phyloP scores from a whole-genome alignment of 163 green algal species.

The Chlorella variabilis region DNA sequence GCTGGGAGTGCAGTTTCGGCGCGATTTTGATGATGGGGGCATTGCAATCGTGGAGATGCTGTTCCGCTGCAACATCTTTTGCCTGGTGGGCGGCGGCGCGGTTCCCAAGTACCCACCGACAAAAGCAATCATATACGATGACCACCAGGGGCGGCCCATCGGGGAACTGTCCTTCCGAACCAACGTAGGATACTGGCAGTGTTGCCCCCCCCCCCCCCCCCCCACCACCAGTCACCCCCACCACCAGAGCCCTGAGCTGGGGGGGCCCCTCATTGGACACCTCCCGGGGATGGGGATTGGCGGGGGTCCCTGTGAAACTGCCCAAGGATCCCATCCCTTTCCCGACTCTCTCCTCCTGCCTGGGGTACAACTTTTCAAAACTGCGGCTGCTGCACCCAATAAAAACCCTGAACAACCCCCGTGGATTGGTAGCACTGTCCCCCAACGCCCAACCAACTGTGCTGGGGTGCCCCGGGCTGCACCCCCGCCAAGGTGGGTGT shows the following conservation, averaged over 20 bases:
- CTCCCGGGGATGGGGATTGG: no score
- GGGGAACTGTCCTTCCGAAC: slow-evolving; percentile 95
- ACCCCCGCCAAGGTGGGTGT: slow-evolving; percentile 90
- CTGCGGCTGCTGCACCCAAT: slow-evolving; percentile 89
- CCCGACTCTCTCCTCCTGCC: slow-evolving; percentile 88
- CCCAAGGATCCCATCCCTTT: slow-evolving; percentile 92
- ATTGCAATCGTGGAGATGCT: slow-evolving; percentile 96
- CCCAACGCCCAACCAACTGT: slow-evolving; percentile 82
- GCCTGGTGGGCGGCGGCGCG: slow-evolving; percentile 89
- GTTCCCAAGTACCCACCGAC: slow-evolving; percentile 86
- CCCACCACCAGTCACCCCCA: no score
- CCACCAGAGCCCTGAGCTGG: no score
- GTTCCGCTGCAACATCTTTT: slow-evolving; percentile 97
- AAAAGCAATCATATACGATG: slow-evolving; percentile 99
- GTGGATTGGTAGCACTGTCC: slow-evolving; percentile 87
- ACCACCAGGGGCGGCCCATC: slow-evolving; percentile 92
- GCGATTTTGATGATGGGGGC: slow-evolving; percentile 87
- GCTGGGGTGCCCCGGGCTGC: slow-evolving; percentile 92
- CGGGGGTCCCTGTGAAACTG: slow-evolving; percentile 85
- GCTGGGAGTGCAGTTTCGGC: slow-evolving; percentile 89
- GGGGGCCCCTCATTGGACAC: no score
- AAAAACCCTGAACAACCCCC: slow-evolving; percentile 88
- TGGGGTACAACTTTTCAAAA: slow-evolving; percentile 95
- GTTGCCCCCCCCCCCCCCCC: no score
- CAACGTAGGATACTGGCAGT: slow-evolving; percentile 77